phyloP scores from a whole-genome alignment of 2,329 filamentous ascomycete genomes.

The Pseudophaeomoniella oleicola region DNA sequence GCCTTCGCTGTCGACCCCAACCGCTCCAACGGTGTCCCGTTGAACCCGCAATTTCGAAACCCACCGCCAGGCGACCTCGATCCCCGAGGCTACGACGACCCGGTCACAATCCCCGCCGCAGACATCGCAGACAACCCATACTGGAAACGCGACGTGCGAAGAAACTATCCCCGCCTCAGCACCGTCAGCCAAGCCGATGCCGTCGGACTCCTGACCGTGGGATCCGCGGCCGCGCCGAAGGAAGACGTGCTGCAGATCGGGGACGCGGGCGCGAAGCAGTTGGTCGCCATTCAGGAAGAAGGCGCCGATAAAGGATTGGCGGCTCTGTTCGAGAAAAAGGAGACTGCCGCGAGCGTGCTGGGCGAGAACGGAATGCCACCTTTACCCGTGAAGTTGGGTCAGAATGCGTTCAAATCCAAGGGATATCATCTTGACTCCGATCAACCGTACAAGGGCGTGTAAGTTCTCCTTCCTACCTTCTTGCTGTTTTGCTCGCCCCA shows the following conservation, averaged over 20 bases:
- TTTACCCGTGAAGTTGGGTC: slow-evolving; percentile 57
- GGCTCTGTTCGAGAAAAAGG: slow-evolving; percentile 53
- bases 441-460: too few species aligned
- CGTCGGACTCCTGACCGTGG: slow-evolving; percentile 70
- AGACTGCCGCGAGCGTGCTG: slow-evolving; percentile 43
- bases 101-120: slow-evolving; percentile 67
- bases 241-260: slow-evolving; percentile 62
- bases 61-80: slow-evolving; percentile 63
- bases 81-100: slow-evolving; percentile 62
- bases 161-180: slow-evolving; percentile 67
- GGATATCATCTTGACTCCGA: slow-evolving; percentile 50
- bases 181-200: slow-evolving; percentile 73
- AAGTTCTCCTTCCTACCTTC: too few species aligned
- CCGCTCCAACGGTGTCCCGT: slow-evolving; percentile 78
- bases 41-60: slow-evolving; percentile 86
- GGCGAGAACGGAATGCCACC: slow-evolving; percentile 72
- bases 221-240: slow-evolving; percentile 67
- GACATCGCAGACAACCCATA: slow-evolving; percentile 88
- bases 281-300: slow-evolving; percentile 63
- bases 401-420: slow-evolving; percentile 36
- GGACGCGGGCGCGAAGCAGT: slow-evolving; percentile 55
- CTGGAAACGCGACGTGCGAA: slow-evolving; percentile 84
- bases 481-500: too few species aligned
- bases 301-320: slow-evolving; percentile 59
- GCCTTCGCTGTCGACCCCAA: slow-evolving; percentile 68